Evolutionary conservation across 106 monocot species (phyloP), one percentile per base, ranked within the genome.

Genomic region (Apostasia shenzhenica): DNA sequence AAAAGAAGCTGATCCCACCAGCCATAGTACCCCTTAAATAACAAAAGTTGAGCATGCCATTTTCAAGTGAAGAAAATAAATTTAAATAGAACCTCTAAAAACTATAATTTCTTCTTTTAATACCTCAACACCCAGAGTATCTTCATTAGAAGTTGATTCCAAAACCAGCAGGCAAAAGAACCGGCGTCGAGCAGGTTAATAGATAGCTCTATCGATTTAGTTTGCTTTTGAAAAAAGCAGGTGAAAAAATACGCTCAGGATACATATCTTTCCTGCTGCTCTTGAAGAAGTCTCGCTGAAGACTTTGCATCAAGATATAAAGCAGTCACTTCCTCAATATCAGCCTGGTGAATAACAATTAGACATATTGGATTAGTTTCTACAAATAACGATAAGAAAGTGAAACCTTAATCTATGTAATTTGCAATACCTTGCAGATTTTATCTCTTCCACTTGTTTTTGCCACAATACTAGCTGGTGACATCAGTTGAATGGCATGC

Each of bases 401-500:
- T 8, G 63, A 14, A n/a, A 6, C 56, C 40, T 13, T n/a, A 55
- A 14, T 10, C 39, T 38, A 11, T 45, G 0, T 48, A 45, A 54
- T 45, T 47, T 2, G 5, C 0, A 6, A 54, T 81, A 97, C 95
- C 95, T 97, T 97, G 92, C 92, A 89, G 14, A 97, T 92, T 76
- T 87, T 84, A 11, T 92, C 89, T 70, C 95, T 75, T 70, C 95
- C 92, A 56, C 87, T 97, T 46, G 79, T 89, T 76, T 71, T 92
- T 7, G 89, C 84, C 7, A 97, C 84, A 48, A 97, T 78, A 63
- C 77, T 89, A 6, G 89, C 86, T 44, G 95, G 95, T 45, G 88
- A 92, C 70, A 97, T 70, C 69, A 92, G 71, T 79, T 97, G 95
- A 61, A 97, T 81, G 3, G 89, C 86, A 80, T 97, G 92, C 75